Evolutionary conservation across 257 asterid genomes (phyloP), one percentile per base, ranked within the genome.

Genomic region (Verbena officinalis): DNA sequence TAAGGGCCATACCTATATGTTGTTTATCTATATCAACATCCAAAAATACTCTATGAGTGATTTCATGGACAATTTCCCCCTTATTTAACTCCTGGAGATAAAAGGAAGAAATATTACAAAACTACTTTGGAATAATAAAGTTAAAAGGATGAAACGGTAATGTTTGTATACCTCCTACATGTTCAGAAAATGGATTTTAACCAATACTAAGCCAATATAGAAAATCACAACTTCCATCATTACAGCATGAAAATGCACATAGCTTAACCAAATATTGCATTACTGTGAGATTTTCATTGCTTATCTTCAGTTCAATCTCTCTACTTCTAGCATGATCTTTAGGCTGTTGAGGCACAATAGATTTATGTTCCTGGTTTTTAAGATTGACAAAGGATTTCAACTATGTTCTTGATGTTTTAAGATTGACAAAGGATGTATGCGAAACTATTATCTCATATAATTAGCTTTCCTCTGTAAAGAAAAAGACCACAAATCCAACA

Each of bases 11-110:
- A 86, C 96, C 96, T 81, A 76, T 71, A 43, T 81, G 95, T 55
- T 86, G 93, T 64, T 87, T 85, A 68, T 86, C 97, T 64, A 90
- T 79, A 76, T 86, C 97, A 76, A 90, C 93, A 79, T 86, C 97
- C 83, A 88, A 77, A 83, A 79, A 90, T 42, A 90, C 93, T 75
- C 90, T 79, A 63, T 88, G 87, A 40, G 95, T 87, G 69, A 88
- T 71, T 69, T 90, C 90, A 67, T 80, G 65, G 38, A 75, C 85
- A 73, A 77, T 87, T 50, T 83, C 87, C 17, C 73, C 82, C 71
- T 56, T 65, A 62, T 71, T 85, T 64, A 66, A 71, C 72, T 77
- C 84, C 96, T 88, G 79, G 57, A 67, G 21, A 74, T 62, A 33
- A 48, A 49, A 60, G 23, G 21, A 42, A 43, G 0, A 52, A 0